Percentiles rank a stretch among this genome's conserved stretches.
These are phyloP conservation scores for Osmanthus fragrans DNA, from an alignment of 257 asterid genomes.

Conservation along the genomic window DNA sequence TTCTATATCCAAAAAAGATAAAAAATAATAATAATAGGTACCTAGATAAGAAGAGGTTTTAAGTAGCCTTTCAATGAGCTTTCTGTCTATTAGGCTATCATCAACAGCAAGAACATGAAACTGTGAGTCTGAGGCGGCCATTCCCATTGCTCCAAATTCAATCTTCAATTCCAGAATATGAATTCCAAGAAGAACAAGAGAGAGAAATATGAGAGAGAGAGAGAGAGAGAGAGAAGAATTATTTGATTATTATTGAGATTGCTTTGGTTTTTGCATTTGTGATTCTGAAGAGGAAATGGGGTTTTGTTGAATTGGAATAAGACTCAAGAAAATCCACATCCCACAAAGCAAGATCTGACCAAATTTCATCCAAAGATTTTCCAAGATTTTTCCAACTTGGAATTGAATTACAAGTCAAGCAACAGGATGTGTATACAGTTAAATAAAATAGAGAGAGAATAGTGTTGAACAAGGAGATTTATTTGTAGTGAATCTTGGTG, in stretches of 20 bases:
- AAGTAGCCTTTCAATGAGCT: conserved; percentile 58
- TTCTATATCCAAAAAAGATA: neutral
- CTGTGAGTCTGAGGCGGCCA: conserved; percentile 51
- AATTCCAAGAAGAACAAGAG: conserved; percentile 4
- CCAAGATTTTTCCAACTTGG: conserved; percentile 41
- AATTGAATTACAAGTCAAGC: conserved; percentile 78
- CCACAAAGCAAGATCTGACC: conserved; percentile 88
- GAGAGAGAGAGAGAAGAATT: conserved; percentile 15
- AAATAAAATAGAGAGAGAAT: conserved; percentile 17
- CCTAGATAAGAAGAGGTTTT: conserved; percentile 54
- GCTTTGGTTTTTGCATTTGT: neutral
- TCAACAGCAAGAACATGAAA: conserved; percentile 64
- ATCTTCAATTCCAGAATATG: neutral
- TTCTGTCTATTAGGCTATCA: conserved; percentile 59
- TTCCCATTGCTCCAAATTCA: conserved; percentile 27
- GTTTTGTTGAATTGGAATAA: conserved; percentile 32
- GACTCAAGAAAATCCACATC: conserved; percentile 70
- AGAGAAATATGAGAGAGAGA: conserved; percentile 10
- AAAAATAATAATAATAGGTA: neutral
- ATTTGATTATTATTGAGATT: conserved; percentile 4
- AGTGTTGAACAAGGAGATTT: conserved; percentile 38
- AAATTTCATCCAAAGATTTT: conserved; percentile 47
- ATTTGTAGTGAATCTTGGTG: conserved; percentile 20
- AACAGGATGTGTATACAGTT: conserved; percentile 23
- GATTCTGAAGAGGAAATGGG: conserved; percentile 23